Conservation (phyloP, 2,329 filamentous ascomycete genomes). For the Diaporthe citri region DNA sequence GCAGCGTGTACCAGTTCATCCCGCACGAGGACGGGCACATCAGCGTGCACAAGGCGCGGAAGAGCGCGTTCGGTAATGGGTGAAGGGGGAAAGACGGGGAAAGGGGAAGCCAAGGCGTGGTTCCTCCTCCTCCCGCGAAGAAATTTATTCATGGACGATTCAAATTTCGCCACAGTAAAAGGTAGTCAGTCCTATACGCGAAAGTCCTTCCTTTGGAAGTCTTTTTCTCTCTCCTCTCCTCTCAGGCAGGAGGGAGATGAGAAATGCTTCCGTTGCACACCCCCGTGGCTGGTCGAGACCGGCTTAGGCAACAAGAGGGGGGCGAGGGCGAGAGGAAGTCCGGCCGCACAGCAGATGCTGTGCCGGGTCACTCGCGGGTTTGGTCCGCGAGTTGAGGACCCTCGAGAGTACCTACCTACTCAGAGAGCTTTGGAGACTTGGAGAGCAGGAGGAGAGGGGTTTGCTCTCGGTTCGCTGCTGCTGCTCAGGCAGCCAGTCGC, state of each 20-base stretch:
- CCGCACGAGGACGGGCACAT: constrained; percentile 42
- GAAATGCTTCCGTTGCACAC: not conserved
- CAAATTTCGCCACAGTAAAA: not conserved
- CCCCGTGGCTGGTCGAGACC: not conserved
- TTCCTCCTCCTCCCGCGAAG: no score
- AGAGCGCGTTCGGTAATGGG: not conserved
- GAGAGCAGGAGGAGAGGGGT: not conserved
- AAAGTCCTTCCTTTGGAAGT: not conserved
- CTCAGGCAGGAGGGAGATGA: not conserved
- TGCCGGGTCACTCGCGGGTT: not conserved
- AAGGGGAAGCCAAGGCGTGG: not conserved
- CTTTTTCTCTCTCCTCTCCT: no score
- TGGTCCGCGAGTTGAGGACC: not conserved
- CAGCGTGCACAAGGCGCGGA: constrained; percentile 39
- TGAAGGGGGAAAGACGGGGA: no score
- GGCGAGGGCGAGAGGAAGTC: not conserved
- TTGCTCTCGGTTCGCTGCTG: not conserved
- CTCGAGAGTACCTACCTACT: not conserved
- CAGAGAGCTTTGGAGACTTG: not conserved
- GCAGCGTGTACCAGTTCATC: constrained; percentile 41
- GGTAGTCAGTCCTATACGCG: not conserved
- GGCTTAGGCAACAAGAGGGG: not conserved
- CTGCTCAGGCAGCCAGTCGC: not conserved
- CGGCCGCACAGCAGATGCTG: not conserved
- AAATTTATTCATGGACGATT: not conserved